Evolutionary conservation across 78 protist genomes (phyloP).

Genomic region (Guillardia theta): DNA sequence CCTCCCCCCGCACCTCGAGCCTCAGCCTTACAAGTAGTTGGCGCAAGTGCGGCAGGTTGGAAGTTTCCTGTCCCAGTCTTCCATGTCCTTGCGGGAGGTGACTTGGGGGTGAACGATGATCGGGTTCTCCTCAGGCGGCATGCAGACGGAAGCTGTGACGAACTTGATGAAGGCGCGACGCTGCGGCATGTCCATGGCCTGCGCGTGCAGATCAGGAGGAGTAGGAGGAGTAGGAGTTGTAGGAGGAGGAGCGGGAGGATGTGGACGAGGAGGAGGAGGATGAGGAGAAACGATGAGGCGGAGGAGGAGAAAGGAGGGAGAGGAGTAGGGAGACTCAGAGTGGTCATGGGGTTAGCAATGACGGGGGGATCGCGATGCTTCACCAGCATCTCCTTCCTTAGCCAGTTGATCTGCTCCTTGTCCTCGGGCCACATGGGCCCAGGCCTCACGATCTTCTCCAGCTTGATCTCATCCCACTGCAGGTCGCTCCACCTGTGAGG

Average conservation of each 20-base stretch:
- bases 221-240: too few species aligned
- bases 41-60: conserved; percentile 24
- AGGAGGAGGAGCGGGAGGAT: too few species aligned
- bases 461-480: not conserved
- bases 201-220: too few species aligned
- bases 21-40: not conserved
- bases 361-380: too few species aligned
- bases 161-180: not conserved
- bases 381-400: not conserved
- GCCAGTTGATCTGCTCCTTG: not conserved
- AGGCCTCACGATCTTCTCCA: not conserved
- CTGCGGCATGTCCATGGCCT: not conserved
- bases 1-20: not conserved
- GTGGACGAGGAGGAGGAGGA: too few species aligned
- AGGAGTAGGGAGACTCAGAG: too few species aligned
- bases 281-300: too few species aligned
- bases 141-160: conserved; percentile 7
- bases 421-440: conserved; percentile 7
- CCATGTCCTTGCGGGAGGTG: not conserved
- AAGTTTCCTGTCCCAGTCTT: not conserved
- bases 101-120: conserved; percentile 15
- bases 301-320: too few species aligned
- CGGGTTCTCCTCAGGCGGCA: not conserved
- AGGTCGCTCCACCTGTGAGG: conserved; percentile 23
- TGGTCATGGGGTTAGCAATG: too few species aligned